Evolutionary conservation across 2,329 filamentous ascomycete species (phyloP).

Genomic region (Epichloe elymi): DNA sequence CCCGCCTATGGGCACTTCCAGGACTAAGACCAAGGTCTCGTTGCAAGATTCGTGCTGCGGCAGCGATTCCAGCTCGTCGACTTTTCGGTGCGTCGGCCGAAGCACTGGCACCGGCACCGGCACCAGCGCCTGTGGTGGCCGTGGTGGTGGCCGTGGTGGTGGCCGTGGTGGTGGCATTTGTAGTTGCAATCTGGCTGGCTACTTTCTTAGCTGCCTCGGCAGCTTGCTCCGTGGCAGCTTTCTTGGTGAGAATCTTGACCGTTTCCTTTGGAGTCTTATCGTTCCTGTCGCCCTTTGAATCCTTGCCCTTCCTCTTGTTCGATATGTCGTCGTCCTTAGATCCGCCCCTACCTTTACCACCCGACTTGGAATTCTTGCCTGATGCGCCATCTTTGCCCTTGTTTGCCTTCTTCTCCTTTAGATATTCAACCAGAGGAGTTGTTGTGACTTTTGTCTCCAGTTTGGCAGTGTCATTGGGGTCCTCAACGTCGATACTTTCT

Average conservation of each 20-base stretch:
- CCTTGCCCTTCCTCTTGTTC: conserved; percentile 53
- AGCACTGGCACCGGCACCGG: conserved; percentile 18
- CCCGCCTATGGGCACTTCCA: conserved; percentile 47
- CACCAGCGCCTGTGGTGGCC: conserved; percentile 10
- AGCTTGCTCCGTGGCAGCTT: conserved; percentile 36
- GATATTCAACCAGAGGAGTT: conserved; percentile 79
- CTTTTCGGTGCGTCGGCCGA: conserved; percentile 28
- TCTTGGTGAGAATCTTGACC: conserved; percentile 51
- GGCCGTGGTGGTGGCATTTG: conserved; percentile 20
- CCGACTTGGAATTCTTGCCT: conserved; percentile 35
- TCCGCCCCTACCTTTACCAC: conserved; percentile 32
- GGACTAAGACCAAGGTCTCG: conserved; percentile 53
- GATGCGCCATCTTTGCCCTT: conserved; percentile 41
- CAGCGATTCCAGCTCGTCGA: conserved; percentile 46
- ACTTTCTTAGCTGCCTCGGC: conserved; percentile 32
- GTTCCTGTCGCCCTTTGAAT: conserved; percentile 42
- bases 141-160: conserved; percentile 19
- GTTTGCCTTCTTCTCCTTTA: conserved; percentile 84
- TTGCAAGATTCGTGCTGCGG: conserved; percentile 51
- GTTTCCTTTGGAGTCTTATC: conserved; percentile 43
- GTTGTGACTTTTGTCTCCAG: conserved; percentile 53
- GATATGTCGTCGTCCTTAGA: conserved; percentile 35
- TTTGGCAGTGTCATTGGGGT: conserved; percentile 28
- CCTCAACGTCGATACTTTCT: conserved; percentile 29
- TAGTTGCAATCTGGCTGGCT: conserved; percentile 22